Conservation (phyloP, 352 stramenopile species). For the Paralagenidium karlingii region DNA sequence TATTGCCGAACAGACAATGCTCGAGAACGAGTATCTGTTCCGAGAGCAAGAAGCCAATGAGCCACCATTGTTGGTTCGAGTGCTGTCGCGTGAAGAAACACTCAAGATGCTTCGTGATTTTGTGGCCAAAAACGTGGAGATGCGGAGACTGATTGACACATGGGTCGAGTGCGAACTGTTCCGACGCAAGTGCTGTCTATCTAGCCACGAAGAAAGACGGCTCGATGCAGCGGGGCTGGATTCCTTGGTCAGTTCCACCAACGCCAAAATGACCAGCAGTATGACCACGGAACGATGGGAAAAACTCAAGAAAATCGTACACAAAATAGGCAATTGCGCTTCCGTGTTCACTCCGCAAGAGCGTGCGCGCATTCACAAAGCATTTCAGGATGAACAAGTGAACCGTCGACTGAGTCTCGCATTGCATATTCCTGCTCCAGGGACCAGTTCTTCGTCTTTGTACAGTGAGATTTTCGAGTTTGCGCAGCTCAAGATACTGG, state of each 20-base stretch:
- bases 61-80: slow-evolving; percentile 47
- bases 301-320: slow-evolving; percentile 56
- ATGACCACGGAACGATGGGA: slow-evolving; percentile 66
- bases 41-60: slow-evolving; percentile 17
- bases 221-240: slow-evolving; percentile 53
- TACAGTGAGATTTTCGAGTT: slow-evolving; percentile 39
- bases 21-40: slow-evolving; percentile 3
- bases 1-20: slow-evolving; percentile 82
- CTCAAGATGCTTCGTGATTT: slow-evolving; percentile 76
- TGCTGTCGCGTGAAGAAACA: slow-evolving; percentile 60
- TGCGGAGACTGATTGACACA: slow-evolving; percentile 64
- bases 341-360: slow-evolving; percentile 37
- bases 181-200: slow-evolving; percentile 46
- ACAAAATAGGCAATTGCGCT: slow-evolving; percentile 32
- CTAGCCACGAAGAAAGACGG: too few species aligned
- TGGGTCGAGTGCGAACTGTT: slow-evolving; percentile 80
- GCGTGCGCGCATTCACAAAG: slow-evolving; percentile 35
- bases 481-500: slow-evolving; percentile 68
- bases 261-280: slow-evolving; percentile 11
- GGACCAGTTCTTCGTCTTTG: too few species aligned
- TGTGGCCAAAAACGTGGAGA: slow-evolving; percentile 40
- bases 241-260: slow-evolving; percentile 2
- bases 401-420: slow-evolving; percentile 53
- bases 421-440: too few species aligned
- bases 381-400: slow-evolving; percentile 54